These are phyloP conservation scores for Jatropha podagrica DNA, from an alignment of 441 rosid genomes.

Conservation along the genomic window DNA sequence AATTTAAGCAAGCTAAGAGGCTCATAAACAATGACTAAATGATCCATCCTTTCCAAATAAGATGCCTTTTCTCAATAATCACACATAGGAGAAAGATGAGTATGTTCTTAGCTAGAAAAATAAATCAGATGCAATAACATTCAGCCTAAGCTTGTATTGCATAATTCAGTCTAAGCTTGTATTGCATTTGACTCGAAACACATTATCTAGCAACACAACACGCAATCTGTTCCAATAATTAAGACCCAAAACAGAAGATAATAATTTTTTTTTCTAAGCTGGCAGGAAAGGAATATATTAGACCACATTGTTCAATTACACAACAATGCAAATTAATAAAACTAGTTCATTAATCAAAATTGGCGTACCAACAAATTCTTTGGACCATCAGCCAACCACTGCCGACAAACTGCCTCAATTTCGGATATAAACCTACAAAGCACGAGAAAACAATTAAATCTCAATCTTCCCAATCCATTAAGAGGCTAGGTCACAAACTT, in stretches of 20 bases:
- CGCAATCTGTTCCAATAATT: background rate
- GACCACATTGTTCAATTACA: background rate
- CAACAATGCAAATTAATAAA: background rate
- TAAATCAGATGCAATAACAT: background rate
- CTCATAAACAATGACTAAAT: background rate
- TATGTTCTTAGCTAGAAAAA: background rate
- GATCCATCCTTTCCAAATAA: background rate
- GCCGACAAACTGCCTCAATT: conserved; percentile 91
- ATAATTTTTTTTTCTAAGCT: background rate
- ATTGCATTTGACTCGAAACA: background rate
- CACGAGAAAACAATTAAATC: conserved; percentile 17
- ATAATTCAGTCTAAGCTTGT: background rate
- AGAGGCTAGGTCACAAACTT: background rate
- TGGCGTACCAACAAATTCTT: conserved; percentile 72
- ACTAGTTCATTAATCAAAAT: conserved; percentile 11
- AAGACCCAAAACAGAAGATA: background rate
- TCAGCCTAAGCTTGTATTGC: background rate
- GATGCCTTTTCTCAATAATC: background rate
- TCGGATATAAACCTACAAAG: conserved; percentile 87
- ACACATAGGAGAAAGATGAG: background rate
- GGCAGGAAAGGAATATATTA: background rate
- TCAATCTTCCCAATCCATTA: background rate
- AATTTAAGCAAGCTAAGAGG: background rate
- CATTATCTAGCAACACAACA: background rate
- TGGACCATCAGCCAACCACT: conserved; percentile 93